Base-by-base conservation (phyloP, 768 basidiomycete genomes). In the Suillus cothurnatus region DNA sequence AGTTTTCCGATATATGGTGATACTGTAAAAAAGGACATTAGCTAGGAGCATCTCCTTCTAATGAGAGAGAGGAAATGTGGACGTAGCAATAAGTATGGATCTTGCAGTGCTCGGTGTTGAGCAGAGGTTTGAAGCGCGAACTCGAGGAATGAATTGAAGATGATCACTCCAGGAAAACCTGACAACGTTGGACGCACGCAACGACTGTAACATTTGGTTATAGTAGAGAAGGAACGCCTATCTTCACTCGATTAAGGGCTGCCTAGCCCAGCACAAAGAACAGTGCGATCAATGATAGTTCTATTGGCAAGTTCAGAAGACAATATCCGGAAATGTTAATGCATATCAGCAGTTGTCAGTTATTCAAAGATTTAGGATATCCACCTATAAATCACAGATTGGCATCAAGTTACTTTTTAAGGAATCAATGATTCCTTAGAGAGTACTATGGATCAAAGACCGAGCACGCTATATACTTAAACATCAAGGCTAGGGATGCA, bases 371-470 rank as follows among this genome's bases (percentile, higher is more conserved):
- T 11, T 14, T 50, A 0, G 2, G 23, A 28, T 9, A 26, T 26
- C 26, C 15, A 23, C 12, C 45, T 23, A n/a, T 23, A 11, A 15
- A 15, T 49, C 2, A 26, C 15, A 50, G 49, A 26, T 28, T 49
- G 47, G 50, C 26, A 50, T 15, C 19, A 23, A 21, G 21, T 43
- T 21, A n/a, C n/a, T n/a, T n/a, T n/a, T n/a, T 73, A 73, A 74
- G 65, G 61, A 49, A 59, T 60, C n/a, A n/a, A n/a, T n/a, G n/a
- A n/a, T n/a, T 74, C 70, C 64, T 73, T 69, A 19, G 69, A 67
- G 66, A n/a, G n/a, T n/a, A n/a, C n/a, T n/a, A n/a, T n/a, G n/a
- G n/a, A 34, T 39, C 39, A 41, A 39, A 39, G 23, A 28, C 50
- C 4, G 14, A 15, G 4, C 21, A 17, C 39, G 26, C 14, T 53